Evolutionary conservation across 2,329 filamentous ascomycete species (phyloP).

Genomic region (Colletotrichum sp.): DNA sequence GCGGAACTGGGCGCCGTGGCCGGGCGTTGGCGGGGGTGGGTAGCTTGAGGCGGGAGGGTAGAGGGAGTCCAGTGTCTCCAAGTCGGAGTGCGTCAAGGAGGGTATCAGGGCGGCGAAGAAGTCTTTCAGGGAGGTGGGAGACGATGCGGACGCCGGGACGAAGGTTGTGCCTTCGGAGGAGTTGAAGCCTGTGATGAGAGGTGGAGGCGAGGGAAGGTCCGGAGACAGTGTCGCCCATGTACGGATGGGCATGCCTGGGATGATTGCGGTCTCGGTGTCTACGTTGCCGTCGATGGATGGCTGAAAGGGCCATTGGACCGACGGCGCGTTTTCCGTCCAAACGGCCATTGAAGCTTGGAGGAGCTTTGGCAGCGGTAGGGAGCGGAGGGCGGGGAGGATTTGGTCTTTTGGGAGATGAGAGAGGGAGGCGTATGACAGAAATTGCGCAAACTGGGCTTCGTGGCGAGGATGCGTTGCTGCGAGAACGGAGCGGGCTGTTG

Average conservation of each 20-base stretch:
- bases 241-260: conserved; percentile 62
- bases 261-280: conserved; percentile 43
- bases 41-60: conserved; percentile 56
- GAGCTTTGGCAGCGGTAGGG: conserved; percentile 42
- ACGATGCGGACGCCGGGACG: conserved; percentile 52
- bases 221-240: conserved; percentile 54
- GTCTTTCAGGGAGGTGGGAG: conserved; percentile 43
- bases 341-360: conserved; percentile 46
- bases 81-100: conserved; percentile 53
- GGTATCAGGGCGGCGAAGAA: conserved; percentile 71
- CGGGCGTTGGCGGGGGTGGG: neutral
- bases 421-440: conserved; percentile 57
- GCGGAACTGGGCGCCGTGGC: conserved; percentile 59
- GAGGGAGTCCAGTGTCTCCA: conserved; percentile 58
- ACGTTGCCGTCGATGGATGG: conserved; percentile 66
- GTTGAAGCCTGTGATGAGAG: conserved; percentile 71
- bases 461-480: conserved; percentile 61
- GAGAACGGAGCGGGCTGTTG: conserved; percentile 60
- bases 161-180: conserved; percentile 73
- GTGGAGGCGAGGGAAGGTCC: conserved; percentile 58
- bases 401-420: conserved; percentile 49
- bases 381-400: conserved; percentile 57
- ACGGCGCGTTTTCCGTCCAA: conserved; percentile 46
- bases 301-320: conserved; percentile 69
- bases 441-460: conserved; percentile 59